Percentiles rank a stretch among this genome's conserved stretches.
phyloP scores from a whole-genome alignment of 2,329 filamentous ascomycete genomes.

The Beauveria australis region DNA sequence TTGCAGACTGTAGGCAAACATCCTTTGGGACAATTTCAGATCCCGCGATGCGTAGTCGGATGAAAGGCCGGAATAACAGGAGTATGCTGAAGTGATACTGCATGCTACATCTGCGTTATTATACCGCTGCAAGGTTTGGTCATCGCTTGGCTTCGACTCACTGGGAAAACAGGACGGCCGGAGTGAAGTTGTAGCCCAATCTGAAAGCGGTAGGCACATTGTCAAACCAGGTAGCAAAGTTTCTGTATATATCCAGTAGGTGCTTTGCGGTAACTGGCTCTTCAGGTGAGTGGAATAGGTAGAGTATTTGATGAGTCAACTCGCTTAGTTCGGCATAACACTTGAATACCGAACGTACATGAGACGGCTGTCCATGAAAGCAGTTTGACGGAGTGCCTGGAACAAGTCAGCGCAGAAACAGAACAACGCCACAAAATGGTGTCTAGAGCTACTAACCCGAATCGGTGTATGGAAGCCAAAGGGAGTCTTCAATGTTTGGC shows the following conservation, averaged over 20 bases:
- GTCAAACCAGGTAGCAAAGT: slow-evolving; percentile 64
- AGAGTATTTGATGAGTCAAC: slow-evolving; percentile 62
- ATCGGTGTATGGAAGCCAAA: slow-evolving; percentile 52
- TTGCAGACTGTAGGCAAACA: slow-evolving; percentile 54
- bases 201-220: slow-evolving; percentile 55
- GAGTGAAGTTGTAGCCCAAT: slow-evolving; percentile 60
- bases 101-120: slow-evolving; percentile 40
- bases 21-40: slow-evolving; percentile 56
- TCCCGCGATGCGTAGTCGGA: slow-evolving; percentile 54
- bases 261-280: slow-evolving; percentile 55
- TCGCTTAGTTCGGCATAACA: slow-evolving; percentile 66
- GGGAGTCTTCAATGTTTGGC: slow-evolving; percentile 48
- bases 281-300: slow-evolving; percentile 62
- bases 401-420: background rate
- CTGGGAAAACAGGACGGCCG: slow-evolving; percentile 69
- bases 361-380: slow-evolving; percentile 53
- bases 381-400: slow-evolving; percentile 45
- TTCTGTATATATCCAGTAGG: slow-evolving; percentile 55
- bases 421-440: background rate
- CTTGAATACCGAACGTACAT: slow-evolving; percentile 59
- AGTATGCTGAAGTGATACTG: slow-evolving; percentile 63
- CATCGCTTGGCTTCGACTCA: slow-evolving; percentile 32
- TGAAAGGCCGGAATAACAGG: slow-evolving; percentile 63
- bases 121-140: background rate
- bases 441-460: background rate